A percentile compares a stretch with the other conserved stretches of the same genome.
phyloP scores from a whole-genome alignment of 2,329 filamentous ascomycete species.

The Fusarium citri region DNA sequence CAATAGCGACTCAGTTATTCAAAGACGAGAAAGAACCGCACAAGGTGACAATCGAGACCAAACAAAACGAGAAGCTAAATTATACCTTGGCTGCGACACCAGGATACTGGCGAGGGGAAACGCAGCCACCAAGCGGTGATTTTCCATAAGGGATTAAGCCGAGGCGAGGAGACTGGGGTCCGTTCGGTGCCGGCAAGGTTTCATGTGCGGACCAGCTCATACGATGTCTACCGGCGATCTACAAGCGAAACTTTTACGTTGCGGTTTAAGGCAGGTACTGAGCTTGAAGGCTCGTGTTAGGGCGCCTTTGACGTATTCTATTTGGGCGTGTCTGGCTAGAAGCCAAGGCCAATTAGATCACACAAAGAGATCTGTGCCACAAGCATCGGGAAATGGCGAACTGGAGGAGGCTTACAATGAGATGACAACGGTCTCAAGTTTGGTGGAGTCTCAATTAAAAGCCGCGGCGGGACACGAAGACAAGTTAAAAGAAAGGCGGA shows the following conservation, averaged over 20 bases:
- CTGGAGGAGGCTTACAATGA: constrained; percentile 27
- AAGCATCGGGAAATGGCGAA: constrained; percentile 8
- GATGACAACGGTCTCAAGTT: constrained; percentile 25
- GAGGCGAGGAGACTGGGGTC: constrained; percentile 37
- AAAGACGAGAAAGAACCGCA: constrained; percentile 18
- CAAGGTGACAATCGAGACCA: constrained; percentile 17
- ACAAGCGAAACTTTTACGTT: constrained; percentile 38
- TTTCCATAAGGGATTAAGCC: constrained; percentile 39
- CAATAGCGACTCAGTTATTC: constrained; percentile 21
- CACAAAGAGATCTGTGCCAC: constrained; percentile 16
- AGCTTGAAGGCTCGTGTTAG: constrained; percentile 20
- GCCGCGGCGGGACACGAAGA: constrained; percentile 28
- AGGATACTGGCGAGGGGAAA: constrained; percentile 26
- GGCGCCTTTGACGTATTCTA: constrained; percentile 14
- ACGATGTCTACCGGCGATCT: constrained; percentile 25
- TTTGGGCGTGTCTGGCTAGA: background rate
- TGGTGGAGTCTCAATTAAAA: constrained; percentile 24
- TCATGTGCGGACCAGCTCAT: constrained; percentile 41
- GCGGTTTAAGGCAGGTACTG: constrained; percentile 40
- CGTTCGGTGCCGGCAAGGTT: constrained; percentile 36
- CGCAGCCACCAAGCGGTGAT: constrained; percentile 31
- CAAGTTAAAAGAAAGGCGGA: constrained; percentile 29
- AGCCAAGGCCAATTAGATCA: constrained; percentile 18
- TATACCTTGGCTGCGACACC: constrained; percentile 12
- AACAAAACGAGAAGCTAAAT: constrained; percentile 23